phyloP scores from a whole-genome alignment of 2,329 filamentous ascomycete species.

The Cladophialophora exuberans region DNA sequence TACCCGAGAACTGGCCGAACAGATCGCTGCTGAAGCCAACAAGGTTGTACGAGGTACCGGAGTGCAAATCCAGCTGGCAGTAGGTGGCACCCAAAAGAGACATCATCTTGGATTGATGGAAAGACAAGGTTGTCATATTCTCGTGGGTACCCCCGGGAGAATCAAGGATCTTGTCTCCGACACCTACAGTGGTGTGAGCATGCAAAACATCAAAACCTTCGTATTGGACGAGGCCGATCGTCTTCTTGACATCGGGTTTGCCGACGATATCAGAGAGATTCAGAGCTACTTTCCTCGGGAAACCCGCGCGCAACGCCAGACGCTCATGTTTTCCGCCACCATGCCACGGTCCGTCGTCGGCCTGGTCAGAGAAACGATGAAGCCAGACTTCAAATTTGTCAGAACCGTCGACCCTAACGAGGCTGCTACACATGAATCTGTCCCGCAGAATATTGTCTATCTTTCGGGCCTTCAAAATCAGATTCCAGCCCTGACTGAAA shows the following conservation, averaged over 20 bases:
- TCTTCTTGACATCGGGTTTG: conserved; percentile 65
- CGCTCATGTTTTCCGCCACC: conserved; percentile 93
- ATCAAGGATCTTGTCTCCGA: conserved; percentile 52
- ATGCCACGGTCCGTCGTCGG: conserved; percentile 81
- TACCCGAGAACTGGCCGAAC: conserved; percentile 53
- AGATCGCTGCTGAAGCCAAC: conserved; percentile 47
- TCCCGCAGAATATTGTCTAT: conserved; percentile 77
- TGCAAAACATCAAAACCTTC: conserved; percentile 53
- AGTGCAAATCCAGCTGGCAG: conserved; percentile 74
- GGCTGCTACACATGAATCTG: conserved; percentile 76
- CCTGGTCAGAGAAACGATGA: conserved; percentile 77
- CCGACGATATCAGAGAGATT: conserved; percentile 57
- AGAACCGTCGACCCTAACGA: conserved; percentile 86
- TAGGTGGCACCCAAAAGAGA: conserved; percentile 84
- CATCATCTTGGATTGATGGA: conserved; percentile 70
- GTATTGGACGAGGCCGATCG: conserved; percentile 66
- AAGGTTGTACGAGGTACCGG: conserved; percentile 68
- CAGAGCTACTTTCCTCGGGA: conserved; percentile 56
- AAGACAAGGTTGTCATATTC: conserved; percentile 51
- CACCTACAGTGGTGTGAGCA: conserved; percentile 46
- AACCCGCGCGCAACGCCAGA: conserved; percentile 69
- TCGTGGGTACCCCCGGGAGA: conserved; percentile 54
- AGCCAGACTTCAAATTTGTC: conserved; percentile 82
- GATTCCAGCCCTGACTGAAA: conserved; percentile 75
- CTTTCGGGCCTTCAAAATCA: conserved; percentile 73